phyloP scores from a whole-genome alignment of 805 yeast genomes.

The Schizosaccharomyces pombe region DNA sequence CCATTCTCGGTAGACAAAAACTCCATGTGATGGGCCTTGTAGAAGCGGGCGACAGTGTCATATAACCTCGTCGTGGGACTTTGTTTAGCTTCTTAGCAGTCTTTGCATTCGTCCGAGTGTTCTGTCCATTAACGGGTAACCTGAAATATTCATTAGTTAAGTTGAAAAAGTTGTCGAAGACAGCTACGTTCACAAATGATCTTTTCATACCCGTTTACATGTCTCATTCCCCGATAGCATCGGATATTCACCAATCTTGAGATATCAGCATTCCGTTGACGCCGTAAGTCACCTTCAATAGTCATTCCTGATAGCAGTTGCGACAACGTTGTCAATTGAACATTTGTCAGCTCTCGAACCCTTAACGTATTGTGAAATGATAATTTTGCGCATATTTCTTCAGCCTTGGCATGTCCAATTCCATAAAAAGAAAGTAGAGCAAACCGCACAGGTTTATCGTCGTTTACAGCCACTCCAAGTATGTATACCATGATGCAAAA shows the following conservation, averaged over 20 bases:
- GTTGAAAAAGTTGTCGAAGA: not conserved
- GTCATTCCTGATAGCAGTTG: conserved; percentile 67
- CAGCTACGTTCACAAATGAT: too few species aligned
- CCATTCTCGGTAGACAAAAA: not conserved
- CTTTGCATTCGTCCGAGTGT: conserved; percentile 70
- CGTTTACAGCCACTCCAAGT: conserved; percentile 4
- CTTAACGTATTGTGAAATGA: conserved; percentile 87
- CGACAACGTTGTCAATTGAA: conserved; percentile 62
- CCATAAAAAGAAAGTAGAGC: conserved; percentile 77
- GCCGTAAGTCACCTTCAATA: conserved; percentile 58
- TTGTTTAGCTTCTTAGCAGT: conserved; percentile 75
- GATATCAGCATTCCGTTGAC: conserved; percentile 41
- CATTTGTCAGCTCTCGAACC: conserved; percentile 77
- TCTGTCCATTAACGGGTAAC: conserved; percentile 63
- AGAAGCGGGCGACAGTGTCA: not conserved
- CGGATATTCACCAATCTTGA: conserved; percentile 58
- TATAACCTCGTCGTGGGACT: conserved; percentile 20
- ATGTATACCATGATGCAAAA: conserved; percentile 6
- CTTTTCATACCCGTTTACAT: conserved; percentile 39
- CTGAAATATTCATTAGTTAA: conserved; percentile 1
- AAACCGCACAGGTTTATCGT: conserved; percentile 13
- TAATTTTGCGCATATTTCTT: conserved; percentile 56
- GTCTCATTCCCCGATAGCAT: conserved; percentile 71
- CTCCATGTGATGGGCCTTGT: not conserved
- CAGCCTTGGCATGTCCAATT: conserved; percentile 52